These are phyloP conservation scores for Carex parvula DNA, from an alignment of 176 grass and related monocot genomes.

Conservation along the genomic window DNA sequence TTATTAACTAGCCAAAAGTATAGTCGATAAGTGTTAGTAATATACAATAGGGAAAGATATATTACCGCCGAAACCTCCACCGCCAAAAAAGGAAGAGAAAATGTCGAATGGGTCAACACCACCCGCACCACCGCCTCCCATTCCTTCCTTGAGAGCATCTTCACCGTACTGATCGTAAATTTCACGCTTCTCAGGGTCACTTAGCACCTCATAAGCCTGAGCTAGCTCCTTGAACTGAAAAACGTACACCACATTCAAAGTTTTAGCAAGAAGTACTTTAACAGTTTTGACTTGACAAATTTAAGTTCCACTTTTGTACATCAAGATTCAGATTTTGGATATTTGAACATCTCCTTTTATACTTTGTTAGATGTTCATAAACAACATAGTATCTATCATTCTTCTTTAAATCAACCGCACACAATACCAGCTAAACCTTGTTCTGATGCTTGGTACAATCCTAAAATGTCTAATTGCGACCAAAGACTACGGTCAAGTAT, in stretches of 20 bases:
- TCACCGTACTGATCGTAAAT: slow-evolving; percentile 97
- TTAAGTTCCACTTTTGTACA: not conserved
- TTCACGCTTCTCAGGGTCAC: slow-evolving; percentile 96
- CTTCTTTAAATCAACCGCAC: not conserved
- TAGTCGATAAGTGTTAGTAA: not conserved
- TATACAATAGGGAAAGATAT: not conserved
- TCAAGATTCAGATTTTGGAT: not conserved
- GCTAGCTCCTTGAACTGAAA: slow-evolving; percentile 99
- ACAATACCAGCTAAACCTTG: not conserved
- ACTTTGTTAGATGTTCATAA: not conserved
- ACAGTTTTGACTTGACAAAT: not conserved
- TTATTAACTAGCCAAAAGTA: not conserved
- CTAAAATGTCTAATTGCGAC: not conserved
- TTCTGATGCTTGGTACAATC: not conserved
- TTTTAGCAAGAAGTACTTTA: not conserved
- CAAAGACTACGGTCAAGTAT: not conserved
- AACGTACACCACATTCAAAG: not conserved
- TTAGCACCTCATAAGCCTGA: slow-evolving; percentile 95
- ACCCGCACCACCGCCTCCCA: slow-evolving; percentile 58
- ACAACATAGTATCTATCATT: not conserved
- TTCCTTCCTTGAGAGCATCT: slow-evolving; percentile 99
- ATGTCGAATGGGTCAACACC: slow-evolving; percentile 88
- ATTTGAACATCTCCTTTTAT: not conserved
- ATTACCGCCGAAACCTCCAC: slow-evolving; percentile 66
- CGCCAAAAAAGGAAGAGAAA: slow-evolving; percentile 94